Evolutionary conservation across 2,329 filamentous ascomycete genomes (phyloP).

Genomic region (Hyphodiscus sp.): DNA sequence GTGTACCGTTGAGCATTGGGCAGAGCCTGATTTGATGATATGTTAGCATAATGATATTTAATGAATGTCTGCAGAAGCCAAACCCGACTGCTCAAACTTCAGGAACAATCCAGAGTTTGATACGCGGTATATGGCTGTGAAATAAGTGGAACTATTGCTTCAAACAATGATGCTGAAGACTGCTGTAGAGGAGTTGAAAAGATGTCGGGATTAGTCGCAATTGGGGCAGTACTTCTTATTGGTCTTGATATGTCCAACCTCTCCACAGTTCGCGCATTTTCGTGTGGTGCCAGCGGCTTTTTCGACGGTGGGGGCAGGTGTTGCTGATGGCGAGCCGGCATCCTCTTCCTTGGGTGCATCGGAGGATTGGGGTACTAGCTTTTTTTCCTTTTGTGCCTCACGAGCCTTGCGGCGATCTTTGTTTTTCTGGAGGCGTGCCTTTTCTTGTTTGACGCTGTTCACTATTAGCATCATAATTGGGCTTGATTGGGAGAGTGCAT

Average conservation of each 20-base stretch:
- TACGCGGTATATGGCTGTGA: not conserved
- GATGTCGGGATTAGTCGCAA: not conserved
- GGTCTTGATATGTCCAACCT: constrained; percentile 96
- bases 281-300: constrained; percentile 62
- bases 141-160: constrained; percentile 3
- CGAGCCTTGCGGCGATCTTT: constrained; percentile 83
- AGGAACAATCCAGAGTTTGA: not conserved
- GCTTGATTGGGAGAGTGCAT: constrained; percentile 20
- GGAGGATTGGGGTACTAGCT: constrained; percentile 9
- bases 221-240: constrained; percentile 75
- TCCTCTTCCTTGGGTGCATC: constrained; percentile 25
- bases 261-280: constrained; percentile 96
- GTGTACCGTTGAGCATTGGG: constrained; percentile 78
- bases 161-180: constrained; percentile 1
- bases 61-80: not conserved
- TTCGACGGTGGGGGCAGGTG: constrained; percentile 42
- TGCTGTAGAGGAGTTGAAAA: not conserved
- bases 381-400: constrained; percentile 74
- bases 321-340: constrained; percentile 38
- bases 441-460: constrained; percentile 61
- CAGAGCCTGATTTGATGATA: constrained; percentile 55
- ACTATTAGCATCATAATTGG: not conserved
- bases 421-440: constrained; percentile 82
- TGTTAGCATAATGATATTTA: constrained; percentile 19
- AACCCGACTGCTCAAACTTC: not conserved